Evolutionary conservation across 495 filamentous ascomycete genomes (phyloP).

Genomic region (Massariosphaeria phaeospora): DNA sequence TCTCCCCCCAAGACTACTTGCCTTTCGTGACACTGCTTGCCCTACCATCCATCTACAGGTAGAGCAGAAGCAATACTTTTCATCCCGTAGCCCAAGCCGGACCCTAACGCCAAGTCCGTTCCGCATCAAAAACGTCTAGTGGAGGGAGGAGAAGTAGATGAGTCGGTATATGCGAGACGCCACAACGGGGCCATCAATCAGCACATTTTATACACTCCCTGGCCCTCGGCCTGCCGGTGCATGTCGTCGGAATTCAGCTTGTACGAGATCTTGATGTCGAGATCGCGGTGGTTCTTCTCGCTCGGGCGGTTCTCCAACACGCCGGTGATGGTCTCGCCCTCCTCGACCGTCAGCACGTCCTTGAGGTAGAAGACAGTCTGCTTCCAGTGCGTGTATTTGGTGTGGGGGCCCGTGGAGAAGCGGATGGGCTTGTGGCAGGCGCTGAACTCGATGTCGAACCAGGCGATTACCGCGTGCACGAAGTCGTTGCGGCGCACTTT

Average conservation of each 20-base stretch:
- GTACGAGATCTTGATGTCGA: conserved; percentile 88
- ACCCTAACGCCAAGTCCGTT: neutral
- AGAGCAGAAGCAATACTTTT: neutral
- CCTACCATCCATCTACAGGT: neutral
- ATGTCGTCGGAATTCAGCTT: conserved; percentile 68
- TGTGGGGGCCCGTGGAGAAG: conserved; percentile 47
- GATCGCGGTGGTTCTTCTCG: conserved; percentile 85
- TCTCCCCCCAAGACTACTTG: neutral
- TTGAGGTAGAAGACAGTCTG: conserved; percentile 48
- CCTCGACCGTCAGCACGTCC: conserved; percentile 43
- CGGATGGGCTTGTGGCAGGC: conserved; percentile 63
- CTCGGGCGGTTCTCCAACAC: conserved; percentile 79
- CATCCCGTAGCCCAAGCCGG: conserved; percentile 2
- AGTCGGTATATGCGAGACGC: neutral
- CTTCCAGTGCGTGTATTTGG: conserved; percentile 50
- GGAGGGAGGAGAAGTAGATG: neutral
- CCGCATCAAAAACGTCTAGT: conserved; percentile 1
- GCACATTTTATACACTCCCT: conserved; percentile 85
- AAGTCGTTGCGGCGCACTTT: conserved; percentile 75
- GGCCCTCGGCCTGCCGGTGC: conserved; percentile 61
- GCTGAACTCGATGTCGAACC: conserved; percentile 98
- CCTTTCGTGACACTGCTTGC: neutral
- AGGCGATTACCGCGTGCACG: conserved; percentile 90
- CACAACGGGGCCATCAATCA: neutral
- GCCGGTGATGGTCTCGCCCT: conserved; percentile 55